Evolutionary conservation across 2,329 filamentous ascomycete genomes (phyloP).

Genomic region (Clonostachys rosea): DNA sequence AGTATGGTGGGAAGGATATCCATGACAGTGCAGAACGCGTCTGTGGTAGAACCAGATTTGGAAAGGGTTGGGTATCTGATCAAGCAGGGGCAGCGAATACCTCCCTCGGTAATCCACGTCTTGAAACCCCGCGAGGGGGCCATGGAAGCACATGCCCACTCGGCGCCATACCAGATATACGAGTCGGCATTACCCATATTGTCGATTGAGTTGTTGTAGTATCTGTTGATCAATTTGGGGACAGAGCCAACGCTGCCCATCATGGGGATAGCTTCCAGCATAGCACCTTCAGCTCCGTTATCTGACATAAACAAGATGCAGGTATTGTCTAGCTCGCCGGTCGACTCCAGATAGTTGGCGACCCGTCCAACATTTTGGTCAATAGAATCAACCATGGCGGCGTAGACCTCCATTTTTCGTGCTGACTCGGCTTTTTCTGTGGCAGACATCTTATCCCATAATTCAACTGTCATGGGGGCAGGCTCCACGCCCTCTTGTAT

Average conservation of each 20-base stretch:
- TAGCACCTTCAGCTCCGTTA: constrained; percentile 48
- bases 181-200: constrained; percentile 52
- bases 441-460: constrained; percentile 37
- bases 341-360: constrained; percentile 36
- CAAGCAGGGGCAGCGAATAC: constrained; percentile 16
- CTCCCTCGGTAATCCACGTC: constrained; percentile 39
- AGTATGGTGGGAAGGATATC: constrained; percentile 42
- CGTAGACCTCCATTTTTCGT: constrained; percentile 33
- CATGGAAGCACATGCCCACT: constrained; percentile 40
- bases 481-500: constrained; percentile 33
- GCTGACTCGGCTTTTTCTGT: constrained; percentile 15
- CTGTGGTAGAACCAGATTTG: constrained; percentile 3
- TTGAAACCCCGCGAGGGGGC: constrained; percentile 27
- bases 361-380: constrained; percentile 44
- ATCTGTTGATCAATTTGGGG: constrained; percentile 9
- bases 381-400: constrained; percentile 48
- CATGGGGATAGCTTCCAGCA: constrained; percentile 48
- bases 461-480: constrained; percentile 16
- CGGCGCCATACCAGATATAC: constrained; percentile 57
- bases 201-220: constrained; percentile 44
- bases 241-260: constrained; percentile 21
- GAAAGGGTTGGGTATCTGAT: not conserved
- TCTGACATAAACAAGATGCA: constrained; percentile 50
- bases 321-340: constrained; percentile 45
- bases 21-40: constrained; percentile 34